phyloP scores from a whole-genome alignment of 164 flowering plant species.

The Cinnamomum micranthum region DNA sequence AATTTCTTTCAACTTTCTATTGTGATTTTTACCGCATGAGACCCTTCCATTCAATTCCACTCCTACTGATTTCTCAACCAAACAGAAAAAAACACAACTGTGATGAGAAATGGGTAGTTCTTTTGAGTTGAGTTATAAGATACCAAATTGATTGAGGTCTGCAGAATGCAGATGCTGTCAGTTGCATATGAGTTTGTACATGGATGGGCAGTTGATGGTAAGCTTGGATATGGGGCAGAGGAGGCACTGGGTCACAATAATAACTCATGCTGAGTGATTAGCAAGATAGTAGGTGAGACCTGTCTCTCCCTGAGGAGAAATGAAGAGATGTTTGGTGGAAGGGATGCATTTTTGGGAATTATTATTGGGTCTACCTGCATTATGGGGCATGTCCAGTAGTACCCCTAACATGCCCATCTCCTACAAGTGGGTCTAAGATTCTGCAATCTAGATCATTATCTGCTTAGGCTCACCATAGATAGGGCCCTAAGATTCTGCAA shows the following conservation, averaged over 20 bases:
- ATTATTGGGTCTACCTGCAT: neutral
- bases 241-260: neutral
- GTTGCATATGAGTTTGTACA: neutral
- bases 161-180: neutral
- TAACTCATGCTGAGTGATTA: neutral
- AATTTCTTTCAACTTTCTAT: no score
- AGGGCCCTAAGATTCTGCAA: no score
- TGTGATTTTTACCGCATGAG: no score
- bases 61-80: no score
- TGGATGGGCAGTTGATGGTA: neutral
- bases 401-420: no score
- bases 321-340: neutral
- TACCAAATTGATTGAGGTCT: neutral
- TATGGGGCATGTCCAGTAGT: no score
- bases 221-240: no score
- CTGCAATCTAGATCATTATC: no score
- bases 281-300: neutral
- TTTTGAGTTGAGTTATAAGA: neutral
- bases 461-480: no score
- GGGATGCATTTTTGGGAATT: neutral
- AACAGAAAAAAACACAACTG: neutral
- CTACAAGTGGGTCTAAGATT: no score
- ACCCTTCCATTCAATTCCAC: no score
- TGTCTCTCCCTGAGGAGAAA: neutral
- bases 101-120: neutral